These are phyloP conservation scores for Aspergillus taichungensis DNA, from an alignment of 495 filamentous ascomycete species.

Conservation along the genomic window DNA sequence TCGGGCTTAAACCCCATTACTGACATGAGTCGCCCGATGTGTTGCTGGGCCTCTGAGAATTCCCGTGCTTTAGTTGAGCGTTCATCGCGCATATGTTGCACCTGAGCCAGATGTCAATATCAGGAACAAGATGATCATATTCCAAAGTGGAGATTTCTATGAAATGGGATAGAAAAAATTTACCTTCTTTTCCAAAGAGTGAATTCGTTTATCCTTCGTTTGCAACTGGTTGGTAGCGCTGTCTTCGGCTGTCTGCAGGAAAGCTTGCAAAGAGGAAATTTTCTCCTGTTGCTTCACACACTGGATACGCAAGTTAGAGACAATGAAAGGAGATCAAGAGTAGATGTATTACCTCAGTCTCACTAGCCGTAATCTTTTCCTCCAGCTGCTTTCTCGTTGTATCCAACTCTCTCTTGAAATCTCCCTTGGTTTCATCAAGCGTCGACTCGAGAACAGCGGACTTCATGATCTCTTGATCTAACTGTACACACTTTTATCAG, in stretches of 20 bases:
- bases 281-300: conserved; percentile 16
- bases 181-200: conserved; percentile 37
- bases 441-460: conserved; percentile 12
- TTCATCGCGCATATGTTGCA: conserved; percentile 32
- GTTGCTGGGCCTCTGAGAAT: conserved; percentile 41
- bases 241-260: conserved; percentile 18
- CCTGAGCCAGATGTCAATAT: conserved; percentile 8
- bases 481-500: conserved; percentile 1
- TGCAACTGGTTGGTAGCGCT: conserved; percentile 25
- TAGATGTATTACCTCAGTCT: conserved; percentile 15
- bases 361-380: conserved; percentile 8
- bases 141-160: too few relatives aligned
- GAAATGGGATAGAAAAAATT: too few relatives aligned
- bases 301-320: conserved; percentile 8
- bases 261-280: conserved; percentile 14
- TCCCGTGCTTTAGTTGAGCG: conserved; percentile 37
- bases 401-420: conserved; percentile 13
- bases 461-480: conserved; percentile 14
- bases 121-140: neutral
- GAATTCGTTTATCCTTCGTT: conserved; percentile 26
- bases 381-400: conserved; percentile 11
- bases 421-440: conserved; percentile 15
- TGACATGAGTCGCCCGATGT: conserved; percentile 37
- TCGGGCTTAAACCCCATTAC: conserved; percentile 37
- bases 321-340: neutral